Percentiles rank a stretch among this genome's conserved stretches.
These are phyloP conservation scores for Anthoceros angustus DNA, from an alignment of 225 moss, liverwort and hornwort genomes.

Conservation along the genomic window DNA sequence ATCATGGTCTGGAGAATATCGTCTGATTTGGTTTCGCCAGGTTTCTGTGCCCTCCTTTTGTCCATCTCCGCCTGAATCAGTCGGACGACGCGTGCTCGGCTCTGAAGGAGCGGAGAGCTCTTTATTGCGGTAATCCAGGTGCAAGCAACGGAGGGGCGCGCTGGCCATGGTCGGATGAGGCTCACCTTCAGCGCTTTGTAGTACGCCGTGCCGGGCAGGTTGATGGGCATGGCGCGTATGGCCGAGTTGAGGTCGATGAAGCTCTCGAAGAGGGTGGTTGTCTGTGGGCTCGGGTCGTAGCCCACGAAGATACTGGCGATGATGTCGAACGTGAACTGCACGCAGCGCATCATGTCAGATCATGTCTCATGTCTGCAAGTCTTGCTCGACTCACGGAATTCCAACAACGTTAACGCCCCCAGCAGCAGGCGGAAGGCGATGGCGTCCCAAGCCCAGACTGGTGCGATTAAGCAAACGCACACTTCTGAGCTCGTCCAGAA, in stretches of 20 bases:
- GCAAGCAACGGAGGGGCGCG: neutral
- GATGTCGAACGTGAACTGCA: slow-evolving; percentile 20
- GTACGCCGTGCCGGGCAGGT: slow-evolving; percentile 15
- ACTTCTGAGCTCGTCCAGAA: neutral
- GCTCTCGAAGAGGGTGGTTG: slow-evolving; percentile 6
- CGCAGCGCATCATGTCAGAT: no score
- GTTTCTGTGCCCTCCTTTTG: neutral
- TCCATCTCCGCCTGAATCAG: slow-evolving; percentile 14
- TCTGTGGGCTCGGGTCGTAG: slow-evolving; percentile 8
- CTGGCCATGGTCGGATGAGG: no score
- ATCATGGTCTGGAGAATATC: slow-evolving; percentile 12
- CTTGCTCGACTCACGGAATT: neutral
- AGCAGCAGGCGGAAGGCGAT: no score
- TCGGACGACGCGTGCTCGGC: neutral
- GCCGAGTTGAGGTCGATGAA: slow-evolving; percentile 10
- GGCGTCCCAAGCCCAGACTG: neutral
- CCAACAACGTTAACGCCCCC: neutral
- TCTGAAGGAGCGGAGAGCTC: neutral
- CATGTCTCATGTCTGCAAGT: no score
- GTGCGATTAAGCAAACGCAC: neutral
- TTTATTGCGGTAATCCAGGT: neutral
- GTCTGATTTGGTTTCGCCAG: neutral
- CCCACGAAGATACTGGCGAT: slow-evolving; percentile 12
- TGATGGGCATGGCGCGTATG: slow-evolving; percentile 14
- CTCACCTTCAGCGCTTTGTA: slow-evolving; percentile 11